Conservation (phyloP, 345 rosid species). For the Gossypium ekmanianum region DNA sequence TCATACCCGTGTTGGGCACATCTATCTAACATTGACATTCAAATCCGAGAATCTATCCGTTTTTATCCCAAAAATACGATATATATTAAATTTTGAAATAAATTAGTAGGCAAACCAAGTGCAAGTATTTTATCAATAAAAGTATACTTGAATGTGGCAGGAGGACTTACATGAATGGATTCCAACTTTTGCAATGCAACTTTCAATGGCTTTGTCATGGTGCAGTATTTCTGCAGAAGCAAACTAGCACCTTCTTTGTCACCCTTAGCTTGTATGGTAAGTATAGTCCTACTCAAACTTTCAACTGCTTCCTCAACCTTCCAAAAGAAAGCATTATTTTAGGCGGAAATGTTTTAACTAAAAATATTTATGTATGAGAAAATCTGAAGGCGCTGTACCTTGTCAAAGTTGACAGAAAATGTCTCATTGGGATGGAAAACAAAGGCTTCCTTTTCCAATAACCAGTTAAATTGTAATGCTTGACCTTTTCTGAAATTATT, state of each 20-base stretch:
- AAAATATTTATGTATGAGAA: not conserved
- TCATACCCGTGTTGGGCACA: not conserved
- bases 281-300: constrained; percentile 76
- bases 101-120: not conserved
- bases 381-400: constrained; percentile 42
- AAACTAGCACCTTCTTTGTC: constrained; percentile 67
- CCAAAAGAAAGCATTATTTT: constrained; percentile 12
- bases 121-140: not conserved
- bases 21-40: not conserved
- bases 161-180: constrained; percentile 44
- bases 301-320: constrained; percentile 78
- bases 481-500: constrained; percentile 67
- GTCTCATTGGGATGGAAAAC: constrained; percentile 55
- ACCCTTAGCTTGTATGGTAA: constrained; percentile 81
- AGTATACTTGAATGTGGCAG: not conserved
- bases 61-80: constrained; percentile 5
- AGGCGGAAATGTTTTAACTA: constrained; percentile 9
- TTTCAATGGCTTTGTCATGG: constrained; percentile 57
- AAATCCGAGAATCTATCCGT: not conserved
- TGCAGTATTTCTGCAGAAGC: constrained; percentile 62
- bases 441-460: constrained; percentile 80
- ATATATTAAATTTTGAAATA: not conserved
- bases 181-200: constrained; percentile 63
- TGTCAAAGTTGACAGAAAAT: constrained; percentile 70
- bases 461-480: constrained; percentile 89